Percentiles rank a stretch among this genome's conserved stretches.
Evolutionary conservation across 2,329 filamentous ascomycete genomes (phyloP).

Genomic region (Trichophyton mentagrophytes): DNA sequence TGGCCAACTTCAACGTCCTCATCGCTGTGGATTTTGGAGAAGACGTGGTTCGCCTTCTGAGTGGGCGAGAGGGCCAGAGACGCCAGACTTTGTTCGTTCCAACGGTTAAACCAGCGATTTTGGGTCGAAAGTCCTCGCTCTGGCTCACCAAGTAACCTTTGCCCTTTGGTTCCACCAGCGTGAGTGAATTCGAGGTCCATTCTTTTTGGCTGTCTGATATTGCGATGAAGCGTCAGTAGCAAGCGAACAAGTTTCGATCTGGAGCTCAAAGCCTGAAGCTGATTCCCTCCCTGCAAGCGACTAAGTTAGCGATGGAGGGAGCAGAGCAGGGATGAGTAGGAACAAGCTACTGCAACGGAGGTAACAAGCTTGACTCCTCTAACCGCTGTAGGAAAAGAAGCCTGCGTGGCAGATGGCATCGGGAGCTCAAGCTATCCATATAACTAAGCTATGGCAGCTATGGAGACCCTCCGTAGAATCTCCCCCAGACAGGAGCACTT

Average conservation of each 20-base stretch:
- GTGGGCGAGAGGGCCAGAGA: no score
- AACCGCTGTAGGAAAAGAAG: neutral
- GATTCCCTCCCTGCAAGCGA: neutral
- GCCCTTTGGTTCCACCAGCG: neutral
- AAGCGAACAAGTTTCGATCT: neutral
- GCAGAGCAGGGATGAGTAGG: neutral
- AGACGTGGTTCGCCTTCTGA: neutral
- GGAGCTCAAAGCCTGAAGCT: neutral
- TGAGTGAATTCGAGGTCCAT: neutral
- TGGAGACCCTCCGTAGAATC: neutral
- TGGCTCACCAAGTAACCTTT: neutral
- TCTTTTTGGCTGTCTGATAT: neutral
- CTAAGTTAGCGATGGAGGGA: neutral
- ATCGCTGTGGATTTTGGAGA: neutral
- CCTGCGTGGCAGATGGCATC: neutral
- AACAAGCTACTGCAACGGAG: neutral
- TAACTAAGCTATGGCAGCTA: neutral
- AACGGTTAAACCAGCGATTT: no score
- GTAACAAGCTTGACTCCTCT: neutral
- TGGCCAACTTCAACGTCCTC: neutral
- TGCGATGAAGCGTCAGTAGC: neutral
- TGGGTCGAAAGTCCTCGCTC: neutral
- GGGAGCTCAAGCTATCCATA: neutral
- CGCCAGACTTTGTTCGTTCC: no score
- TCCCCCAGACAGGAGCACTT: no score